A percentile compares a stretch with the other conserved stretches of the same genome.
phyloP scores from a whole-genome alignment of 345 rosid genomes.

The Eucalyptus cloeziana region DNA sequence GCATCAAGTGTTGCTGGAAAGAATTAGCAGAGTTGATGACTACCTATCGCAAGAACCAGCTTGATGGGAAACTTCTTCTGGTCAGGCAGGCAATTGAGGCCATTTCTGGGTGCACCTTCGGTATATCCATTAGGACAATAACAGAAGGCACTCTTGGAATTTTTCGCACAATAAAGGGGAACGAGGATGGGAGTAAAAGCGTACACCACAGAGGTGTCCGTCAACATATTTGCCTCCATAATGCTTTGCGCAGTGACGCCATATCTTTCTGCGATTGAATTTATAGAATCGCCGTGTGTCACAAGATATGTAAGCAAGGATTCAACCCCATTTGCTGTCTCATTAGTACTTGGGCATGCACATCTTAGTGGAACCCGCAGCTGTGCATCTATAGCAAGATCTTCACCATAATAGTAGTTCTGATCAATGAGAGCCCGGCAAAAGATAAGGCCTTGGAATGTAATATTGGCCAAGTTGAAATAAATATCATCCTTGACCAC shows the following conservation, averaged over 20 bases:
- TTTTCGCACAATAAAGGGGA: slow-evolving; percentile 17
- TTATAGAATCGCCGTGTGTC: slow-evolving; percentile 19
- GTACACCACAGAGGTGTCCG: too few species aligned
- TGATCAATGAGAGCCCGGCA: background rate
- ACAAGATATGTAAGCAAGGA: slow-evolving; percentile 43
- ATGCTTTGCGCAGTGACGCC: too few species aligned
- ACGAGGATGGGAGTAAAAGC: slow-evolving; percentile 26
- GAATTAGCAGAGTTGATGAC: background rate
- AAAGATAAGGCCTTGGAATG: background rate
- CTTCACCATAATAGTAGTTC: background rate
- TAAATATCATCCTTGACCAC: background rate
- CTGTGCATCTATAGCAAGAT: background rate
- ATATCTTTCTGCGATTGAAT: background rate
- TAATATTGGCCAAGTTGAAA: background rate
- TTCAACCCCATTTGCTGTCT: slow-evolving; percentile 25
- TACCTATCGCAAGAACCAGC: background rate
- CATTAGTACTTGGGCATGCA: slow-evolving; percentile 17
- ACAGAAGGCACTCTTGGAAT: background rate
- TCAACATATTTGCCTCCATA: too few species aligned
- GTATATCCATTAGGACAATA: background rate
- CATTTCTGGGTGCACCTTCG: background rate
- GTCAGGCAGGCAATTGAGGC: background rate
- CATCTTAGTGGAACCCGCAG: slow-evolving; percentile 1
- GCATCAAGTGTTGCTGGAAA: background rate
- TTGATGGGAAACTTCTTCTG: background rate